These are phyloP conservation scores for Fomitopsis schrenkii DNA, from an alignment of 1,284 basidiomycete species.

Conservation along the genomic window DNA sequence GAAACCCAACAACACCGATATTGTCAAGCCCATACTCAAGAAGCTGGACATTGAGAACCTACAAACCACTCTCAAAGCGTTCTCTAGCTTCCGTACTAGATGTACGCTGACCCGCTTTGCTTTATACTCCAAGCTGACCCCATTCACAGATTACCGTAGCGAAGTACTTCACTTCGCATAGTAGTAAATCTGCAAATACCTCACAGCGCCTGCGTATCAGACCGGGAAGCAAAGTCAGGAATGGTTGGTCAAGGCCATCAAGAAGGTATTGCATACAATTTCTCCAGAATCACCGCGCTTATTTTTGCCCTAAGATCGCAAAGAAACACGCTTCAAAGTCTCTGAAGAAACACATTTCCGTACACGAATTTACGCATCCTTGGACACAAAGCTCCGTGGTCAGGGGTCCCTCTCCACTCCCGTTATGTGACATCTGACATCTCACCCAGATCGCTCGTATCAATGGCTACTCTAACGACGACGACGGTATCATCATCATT, in stretches of 20 bases:
- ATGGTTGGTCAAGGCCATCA: conserved; percentile 78
- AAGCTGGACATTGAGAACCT: conserved; percentile 68
- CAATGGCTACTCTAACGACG: conserved; percentile 57
- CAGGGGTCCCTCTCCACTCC: conserved; percentile 20
- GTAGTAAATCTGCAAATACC: background rate
- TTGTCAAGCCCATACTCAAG: conserved; percentile 58
- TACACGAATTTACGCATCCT: conserved; percentile 80
- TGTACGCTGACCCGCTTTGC: conserved; percentile 38
- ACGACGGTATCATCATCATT: conserved; percentile 62
- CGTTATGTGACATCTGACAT: conserved; percentile 7
- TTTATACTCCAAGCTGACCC: background rate
- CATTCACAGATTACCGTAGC: conserved; percentile 23
- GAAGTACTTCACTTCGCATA: conserved; percentile 50
- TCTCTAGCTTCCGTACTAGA: conserved; percentile 71
- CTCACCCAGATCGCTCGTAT: conserved; percentile 60
- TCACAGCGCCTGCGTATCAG: conserved; percentile 29
- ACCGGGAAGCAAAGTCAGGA: conserved; percentile 78
- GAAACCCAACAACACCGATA: conserved; percentile 52
- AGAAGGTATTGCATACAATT: conserved; percentile 44
- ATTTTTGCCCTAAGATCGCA: conserved; percentile 52
- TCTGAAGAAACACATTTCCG: conserved; percentile 54
- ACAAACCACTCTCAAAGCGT: conserved; percentile 65
- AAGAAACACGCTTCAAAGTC: conserved; percentile 50
- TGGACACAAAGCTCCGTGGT: conserved; percentile 95
- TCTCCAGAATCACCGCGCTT: conserved; percentile 6